Conservation (phyloP, 352 stramenopile genomes). For the Pythium dissimile region DNA sequence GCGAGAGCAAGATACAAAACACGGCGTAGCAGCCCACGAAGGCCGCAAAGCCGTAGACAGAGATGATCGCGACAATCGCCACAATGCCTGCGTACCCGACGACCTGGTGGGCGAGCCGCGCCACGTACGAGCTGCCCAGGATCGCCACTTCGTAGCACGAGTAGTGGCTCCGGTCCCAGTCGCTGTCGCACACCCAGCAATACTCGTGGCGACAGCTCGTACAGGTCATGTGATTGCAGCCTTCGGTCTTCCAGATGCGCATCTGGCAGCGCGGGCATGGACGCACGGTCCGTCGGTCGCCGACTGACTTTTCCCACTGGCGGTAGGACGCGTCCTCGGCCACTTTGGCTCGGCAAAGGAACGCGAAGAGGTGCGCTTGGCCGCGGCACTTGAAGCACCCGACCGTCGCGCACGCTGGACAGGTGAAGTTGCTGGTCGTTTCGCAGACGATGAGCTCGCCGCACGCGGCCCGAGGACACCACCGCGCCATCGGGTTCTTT, state of each 20-base stretch:
- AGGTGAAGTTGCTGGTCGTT: slow-evolving; percentile 47
- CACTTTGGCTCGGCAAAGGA: slow-evolving; percentile 26
- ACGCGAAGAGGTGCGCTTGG: slow-evolving; percentile 56
- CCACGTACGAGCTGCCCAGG: slow-evolving; percentile 26
- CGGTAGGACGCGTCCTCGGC: slow-evolving; percentile 52
- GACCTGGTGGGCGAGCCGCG: slow-evolving; percentile 35
- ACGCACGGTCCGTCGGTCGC: slow-evolving; percentile 44
- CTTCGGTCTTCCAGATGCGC: slow-evolving; percentile 77
- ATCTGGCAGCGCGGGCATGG: slow-evolving; percentile 58
- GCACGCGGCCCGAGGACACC: slow-evolving; percentile 55
- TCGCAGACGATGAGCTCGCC: slow-evolving; percentile 67
- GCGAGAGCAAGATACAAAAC: slow-evolving; percentile 28
- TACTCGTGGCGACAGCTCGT: slow-evolving; percentile 59
- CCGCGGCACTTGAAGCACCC: slow-evolving; percentile 64
- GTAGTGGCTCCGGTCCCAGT: slow-evolving; percentile 63
- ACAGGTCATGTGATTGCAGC: slow-evolving; percentile 76
- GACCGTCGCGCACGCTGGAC: slow-evolving; percentile 44
- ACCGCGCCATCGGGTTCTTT: slow-evolving; percentile 68
- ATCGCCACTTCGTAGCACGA: slow-evolving; percentile 66
- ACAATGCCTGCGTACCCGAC: slow-evolving; percentile 47
- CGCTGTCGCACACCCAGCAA: slow-evolving; percentile 63
- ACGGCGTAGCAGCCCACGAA: slow-evolving; percentile 34
- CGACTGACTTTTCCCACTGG: slow-evolving; percentile 57
- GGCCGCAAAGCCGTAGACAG: slow-evolving; percentile 45
- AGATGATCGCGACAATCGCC: slow-evolving; percentile 49